Evolutionary conservation across 805 yeast species (phyloP), one percentile per base, ranked within the genome.

Genomic region (Saturnispora galanensis): DNA sequence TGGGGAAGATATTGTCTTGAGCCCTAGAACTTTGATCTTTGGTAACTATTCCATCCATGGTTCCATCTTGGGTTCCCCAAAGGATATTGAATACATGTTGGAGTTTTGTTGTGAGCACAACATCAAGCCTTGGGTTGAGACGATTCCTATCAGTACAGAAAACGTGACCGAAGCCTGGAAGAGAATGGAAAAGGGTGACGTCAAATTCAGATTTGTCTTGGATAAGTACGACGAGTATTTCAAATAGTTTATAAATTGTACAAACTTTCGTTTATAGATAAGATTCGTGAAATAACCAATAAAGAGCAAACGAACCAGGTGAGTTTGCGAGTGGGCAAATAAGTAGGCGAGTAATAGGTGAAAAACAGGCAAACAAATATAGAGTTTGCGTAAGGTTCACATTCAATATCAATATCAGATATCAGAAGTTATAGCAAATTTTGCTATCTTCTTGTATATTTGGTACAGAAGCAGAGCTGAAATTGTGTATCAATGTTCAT

Each of bases 381-480:
- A 17, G 18, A 8, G 26, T 3, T 21, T 21, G 2, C 6, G 8
- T 6, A 21, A 8, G 26, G 26, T 3, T 6, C 8, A 21, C 26
- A 3, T 21, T 6, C 8, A 21, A 21, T 21, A 5, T 21, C 6
- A n/a, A n/a, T n/a, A n/a, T n/a, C n/a, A n/a, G n/a, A n/a, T n/a
- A 70, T 74, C 68, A 60, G 66, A 68, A 71, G 76, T 72, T 73
- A 78, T 77, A 84, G 84, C 75, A 73, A 68, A 58, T 59, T 50
- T 60, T 68, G 74, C 73, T 82, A 74, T 84, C 93, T 84, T 83
- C 94, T 5, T 63, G 65, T 71, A 76, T 75, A 16, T 48, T 47
- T 50, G 52, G 52, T 72, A 86, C 96, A 86, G 96, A 86, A 86
- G 96, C 96, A 86, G 96, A 86, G 86, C 96, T 86, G 96, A 84